Evolutionary conservation across 2,329 filamentous ascomycete species (phyloP).

Genomic region (Hypoxylon sp.): DNA sequence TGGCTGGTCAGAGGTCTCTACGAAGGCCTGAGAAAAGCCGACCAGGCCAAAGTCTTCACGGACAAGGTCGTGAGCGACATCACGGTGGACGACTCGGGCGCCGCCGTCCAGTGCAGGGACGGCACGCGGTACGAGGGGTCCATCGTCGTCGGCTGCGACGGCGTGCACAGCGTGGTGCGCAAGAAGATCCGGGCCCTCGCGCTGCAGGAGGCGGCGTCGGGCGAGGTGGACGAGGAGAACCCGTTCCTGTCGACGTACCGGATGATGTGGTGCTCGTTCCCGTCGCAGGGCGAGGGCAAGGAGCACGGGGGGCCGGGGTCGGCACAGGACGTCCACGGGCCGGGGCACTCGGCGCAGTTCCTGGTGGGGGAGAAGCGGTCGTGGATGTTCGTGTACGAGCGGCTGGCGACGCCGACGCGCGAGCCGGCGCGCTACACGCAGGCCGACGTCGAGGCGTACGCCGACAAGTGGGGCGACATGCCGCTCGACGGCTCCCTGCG

Average conservation of each 20-base stretch:
- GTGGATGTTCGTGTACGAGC: slow-evolving; percentile 33
- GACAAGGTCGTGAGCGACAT: slow-evolving; percentile 28
- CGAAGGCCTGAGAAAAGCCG: slow-evolving; percentile 16
- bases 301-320: slow-evolving; percentile 2
- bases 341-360: slow-evolving; percentile 13
- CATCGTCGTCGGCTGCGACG: slow-evolving; percentile 33
- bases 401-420: slow-evolving; percentile 10
- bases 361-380: not conserved
- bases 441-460: slow-evolving; percentile 13
- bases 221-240: slow-evolving; percentile 19
- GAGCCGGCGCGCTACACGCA: slow-evolving; percentile 21
- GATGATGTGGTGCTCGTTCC: slow-evolving; percentile 23
- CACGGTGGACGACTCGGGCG: slow-evolving; percentile 13
- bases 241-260: slow-evolving; percentile 22
- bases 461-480: slow-evolving; percentile 16
- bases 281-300: slow-evolving; percentile 2
- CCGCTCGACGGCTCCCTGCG: slow-evolving; percentile 8
- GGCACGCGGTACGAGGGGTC: slow-evolving; percentile 29
- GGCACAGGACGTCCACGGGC: not conserved
- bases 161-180: slow-evolving; percentile 26
- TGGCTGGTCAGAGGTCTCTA: slow-evolving; percentile 19
- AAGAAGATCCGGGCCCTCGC: slow-evolving; percentile 24
- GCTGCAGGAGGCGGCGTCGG: not conserved
- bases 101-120: slow-evolving; percentile 24
- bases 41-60: slow-evolving; percentile 18